These are phyloP conservation scores for Paramecium biaurelia DNA, from an alignment of 73 alveolate species.

Conservation along the genomic window DNA sequence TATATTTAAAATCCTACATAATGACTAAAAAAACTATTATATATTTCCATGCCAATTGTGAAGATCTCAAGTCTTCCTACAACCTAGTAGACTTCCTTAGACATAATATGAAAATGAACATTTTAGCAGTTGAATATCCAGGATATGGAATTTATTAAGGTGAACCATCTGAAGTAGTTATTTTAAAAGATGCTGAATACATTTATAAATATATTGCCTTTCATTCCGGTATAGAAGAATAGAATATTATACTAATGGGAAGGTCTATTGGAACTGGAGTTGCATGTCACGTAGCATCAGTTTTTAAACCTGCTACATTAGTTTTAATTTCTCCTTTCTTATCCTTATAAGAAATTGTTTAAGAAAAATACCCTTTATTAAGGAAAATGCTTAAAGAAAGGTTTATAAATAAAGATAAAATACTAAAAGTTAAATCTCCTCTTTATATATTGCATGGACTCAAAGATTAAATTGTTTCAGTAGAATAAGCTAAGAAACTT, in stretches of 20 bases:
- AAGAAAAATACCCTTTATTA: not conserved
- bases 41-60: conserved; percentile 60
- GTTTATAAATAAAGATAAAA: not conserved
- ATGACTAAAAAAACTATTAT: conserved; percentile 32
- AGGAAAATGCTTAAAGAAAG: conserved; percentile 22
- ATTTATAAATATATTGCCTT: conserved; percentile 2
- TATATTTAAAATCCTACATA: not conserved
- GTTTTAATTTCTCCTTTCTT: conserved; percentile 1
- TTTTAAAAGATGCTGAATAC: conserved; percentile 29
- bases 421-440: not conserved
- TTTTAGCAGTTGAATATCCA: conserved; percentile 56
- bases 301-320: not conserved
- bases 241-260: conserved; percentile 48
- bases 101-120: conserved; percentile 25
- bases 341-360: not conserved
- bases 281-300: conserved; percentile 59
- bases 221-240: conserved; percentile 43
- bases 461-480: not conserved
- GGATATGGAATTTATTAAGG: conserved; percentile 63
- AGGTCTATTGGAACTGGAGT: conserved; percentile 64
- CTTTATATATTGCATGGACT: not conserved
- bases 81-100: conserved; percentile 35
- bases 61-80: conserved; percentile 49
- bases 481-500: not conserved
- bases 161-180: conserved; percentile 47